A percentile compares a stretch with the other conserved stretches of the same genome.
phyloP scores from a whole-genome alignment of 164 flowering plant species.

The Buxus sempervirens region DNA sequence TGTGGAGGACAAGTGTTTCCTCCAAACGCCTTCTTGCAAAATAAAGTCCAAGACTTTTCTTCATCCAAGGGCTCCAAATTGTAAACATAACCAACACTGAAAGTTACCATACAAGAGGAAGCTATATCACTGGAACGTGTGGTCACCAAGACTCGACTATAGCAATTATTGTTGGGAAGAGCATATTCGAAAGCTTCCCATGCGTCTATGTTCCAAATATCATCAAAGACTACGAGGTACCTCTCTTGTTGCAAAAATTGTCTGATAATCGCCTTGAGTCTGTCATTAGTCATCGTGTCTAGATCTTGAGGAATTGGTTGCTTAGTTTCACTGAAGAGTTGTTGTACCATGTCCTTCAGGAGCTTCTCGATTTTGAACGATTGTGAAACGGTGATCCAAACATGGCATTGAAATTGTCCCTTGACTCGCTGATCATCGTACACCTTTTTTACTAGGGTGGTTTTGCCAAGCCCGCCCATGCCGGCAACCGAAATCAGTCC shows the following conservation, averaged over 20 bases:
- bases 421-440: too few relatives aligned
- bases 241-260: conserved; percentile 8
- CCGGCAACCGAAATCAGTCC: too few relatives aligned
- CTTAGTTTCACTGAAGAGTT: background rate
- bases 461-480: too few relatives aligned
- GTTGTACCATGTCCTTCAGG: background rate
- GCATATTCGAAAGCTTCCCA: conserved; percentile 21
- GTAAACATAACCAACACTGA: background rate
- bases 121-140: conserved; percentile 20
- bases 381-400: background rate
- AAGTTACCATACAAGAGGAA: background rate
- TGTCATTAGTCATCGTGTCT: background rate
- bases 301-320: background rate
- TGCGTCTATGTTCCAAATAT: conserved; percentile 17
- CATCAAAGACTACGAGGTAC: conserved; percentile 23
- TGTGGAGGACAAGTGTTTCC: conserved; percentile 16
- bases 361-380: background rate
- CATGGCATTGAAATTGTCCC: too few relatives aligned
- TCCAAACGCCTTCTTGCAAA: conserved; percentile 14
- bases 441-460: too few relatives aligned
- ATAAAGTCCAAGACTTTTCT: conserved; percentile 11
- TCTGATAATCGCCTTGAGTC: conserved; percentile 7
- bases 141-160: conserved; percentile 24
- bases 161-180: conserved; percentile 12
- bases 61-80: background rate